These are phyloP conservation scores for Primulina tabacum DNA, from an alignment of 257 asterid species.

Conservation along the genomic window DNA sequence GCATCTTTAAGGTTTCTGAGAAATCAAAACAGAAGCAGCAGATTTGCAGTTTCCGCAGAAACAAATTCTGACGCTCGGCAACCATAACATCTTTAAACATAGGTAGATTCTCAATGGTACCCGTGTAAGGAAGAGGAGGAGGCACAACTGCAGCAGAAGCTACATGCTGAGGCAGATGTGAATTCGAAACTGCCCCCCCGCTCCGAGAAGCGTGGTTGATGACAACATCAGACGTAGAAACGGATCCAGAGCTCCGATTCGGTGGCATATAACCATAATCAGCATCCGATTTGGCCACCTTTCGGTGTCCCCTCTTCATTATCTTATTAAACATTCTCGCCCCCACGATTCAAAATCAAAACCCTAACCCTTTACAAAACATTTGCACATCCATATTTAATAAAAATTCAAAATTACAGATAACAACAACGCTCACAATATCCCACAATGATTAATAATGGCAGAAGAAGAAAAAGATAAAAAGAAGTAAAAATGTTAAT, in stretches of 20 bases:
- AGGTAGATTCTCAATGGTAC: conserved; percentile 56
- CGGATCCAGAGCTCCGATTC: conserved; percentile 32
- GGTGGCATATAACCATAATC: conserved; percentile 30
- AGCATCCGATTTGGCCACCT: conserved; percentile 43
- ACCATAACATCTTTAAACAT: conserved; percentile 52
- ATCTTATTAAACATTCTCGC: conserved; percentile 48
- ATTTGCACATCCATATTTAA: conserved; percentile 16
- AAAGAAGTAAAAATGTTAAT: conserved; percentile 10
- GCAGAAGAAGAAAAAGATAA: conserved; percentile 4
- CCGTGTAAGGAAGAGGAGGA: conserved; percentile 28
- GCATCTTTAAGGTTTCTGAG: conserved; percentile 45
- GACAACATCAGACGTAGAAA: conserved; percentile 31
- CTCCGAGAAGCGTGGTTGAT: conserved; percentile 43
- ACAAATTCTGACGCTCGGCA: conserved; percentile 59
- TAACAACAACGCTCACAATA: background rate
- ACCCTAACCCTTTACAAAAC: conserved; percentile 25
- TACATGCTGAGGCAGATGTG: conserved; percentile 21
- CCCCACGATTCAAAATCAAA: conserved; percentile 1
- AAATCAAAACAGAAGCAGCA: conserved; percentile 62
- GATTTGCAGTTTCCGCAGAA: conserved; percentile 53
- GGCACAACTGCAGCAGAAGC: conserved; percentile 23
- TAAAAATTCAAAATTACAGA: background rate
- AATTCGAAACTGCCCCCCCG: conserved; percentile 6
- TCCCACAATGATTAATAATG: background rate
- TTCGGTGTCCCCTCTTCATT: conserved; percentile 46